Percentiles rank a stretch among this genome's conserved stretches.
Evolutionary conservation across 345 rosid genomes (phyloP).

Genomic region (Eucalyptus melliodora): DNA sequence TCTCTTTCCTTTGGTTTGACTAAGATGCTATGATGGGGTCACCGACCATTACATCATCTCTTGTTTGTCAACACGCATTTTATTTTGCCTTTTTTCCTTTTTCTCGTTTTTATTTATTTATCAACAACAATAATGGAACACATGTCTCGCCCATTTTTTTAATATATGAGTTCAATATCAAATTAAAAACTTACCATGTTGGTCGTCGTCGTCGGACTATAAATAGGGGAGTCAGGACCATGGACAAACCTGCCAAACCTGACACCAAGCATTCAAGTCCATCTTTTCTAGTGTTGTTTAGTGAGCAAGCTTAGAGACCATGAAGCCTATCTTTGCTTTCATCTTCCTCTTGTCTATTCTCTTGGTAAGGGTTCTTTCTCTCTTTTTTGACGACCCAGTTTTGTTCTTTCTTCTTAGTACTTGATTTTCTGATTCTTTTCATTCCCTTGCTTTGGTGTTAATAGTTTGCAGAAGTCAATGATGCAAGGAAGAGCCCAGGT

Average conservation of each 20-base stretch:
- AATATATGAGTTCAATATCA: background rate
- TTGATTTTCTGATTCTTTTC: background rate
- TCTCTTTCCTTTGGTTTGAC: background rate
- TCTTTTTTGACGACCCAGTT: background rate
- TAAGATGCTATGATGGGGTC: background rate
- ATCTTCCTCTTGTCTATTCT: conserved; percentile 9
- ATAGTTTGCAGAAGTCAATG: conserved; percentile 3
- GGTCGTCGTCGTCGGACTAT: background rate
- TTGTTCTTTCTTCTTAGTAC: background rate
- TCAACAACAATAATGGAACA: background rate
- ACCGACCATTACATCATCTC: background rate
- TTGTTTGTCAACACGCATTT: background rate
- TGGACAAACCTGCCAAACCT: background rate
- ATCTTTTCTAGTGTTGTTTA: background rate
- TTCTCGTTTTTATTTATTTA: background rate
- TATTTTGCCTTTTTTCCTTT: background rate
- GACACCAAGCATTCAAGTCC: background rate
- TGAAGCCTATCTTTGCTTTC: conserved; percentile 10
- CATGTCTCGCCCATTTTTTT: background rate
- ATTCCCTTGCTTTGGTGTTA: background rate
- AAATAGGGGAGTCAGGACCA: background rate
- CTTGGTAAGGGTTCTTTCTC: conserved; percentile 8
- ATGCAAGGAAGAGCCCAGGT: conserved; percentile 38
- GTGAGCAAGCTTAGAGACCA: background rate
- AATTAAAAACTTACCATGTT: background rate